Evolutionary conservation across 2,329 filamentous ascomycete species (phyloP), one percentile per base, ranked within the genome.

Genomic region (Pyricularia sp.): DNA sequence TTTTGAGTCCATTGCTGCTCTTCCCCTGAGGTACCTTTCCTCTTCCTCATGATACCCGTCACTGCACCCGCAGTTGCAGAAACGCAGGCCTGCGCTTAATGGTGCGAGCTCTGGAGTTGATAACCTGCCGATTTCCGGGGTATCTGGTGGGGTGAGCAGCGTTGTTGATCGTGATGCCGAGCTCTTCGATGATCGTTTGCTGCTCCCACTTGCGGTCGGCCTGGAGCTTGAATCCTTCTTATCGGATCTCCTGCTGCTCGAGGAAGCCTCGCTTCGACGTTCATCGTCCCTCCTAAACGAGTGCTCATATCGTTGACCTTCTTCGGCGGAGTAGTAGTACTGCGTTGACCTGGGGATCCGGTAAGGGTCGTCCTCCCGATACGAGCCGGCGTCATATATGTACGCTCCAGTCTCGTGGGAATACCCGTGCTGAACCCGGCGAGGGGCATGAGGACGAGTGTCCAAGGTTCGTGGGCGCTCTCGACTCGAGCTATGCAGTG

Each of bases 91-190:
- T 23, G 67, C 58, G 67, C 31, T 68, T 14, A 68, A 11, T 25
- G 67, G 67, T 61, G 67, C 67, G 31, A 68, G 58, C 10, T 68
- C 67, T 42, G 67, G 67, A 17, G 67, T 68, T 36, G 58, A 61
- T 23, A 68, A 14, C 25, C 67, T 33, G n/a, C 28, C 59, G 3
- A 68, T 68, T n/a, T 63, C n/a, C 6, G 67, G 67, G 31, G 67
- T 68, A 7, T 28, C 23, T 25, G 67, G 67, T 14, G 67, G 67
- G 14, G 59, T 63, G 14, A 30, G 67, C 20, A 64, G 31, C 31
- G 25, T 31, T n/a, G 58, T 26, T 30, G n/a, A 5, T 25, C 20
- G 33, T 28, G 42, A 2, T 31, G 26, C 23, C 10, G 36, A 58
- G 25, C 26, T 58, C 42, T 11, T 31, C 26, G 65, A 58, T n/a